Evolutionary conservation across 2,329 filamentous ascomycete species (phyloP), one percentile per base, ranked within the genome.

Genomic region (Clarireedia sp.): DNA sequence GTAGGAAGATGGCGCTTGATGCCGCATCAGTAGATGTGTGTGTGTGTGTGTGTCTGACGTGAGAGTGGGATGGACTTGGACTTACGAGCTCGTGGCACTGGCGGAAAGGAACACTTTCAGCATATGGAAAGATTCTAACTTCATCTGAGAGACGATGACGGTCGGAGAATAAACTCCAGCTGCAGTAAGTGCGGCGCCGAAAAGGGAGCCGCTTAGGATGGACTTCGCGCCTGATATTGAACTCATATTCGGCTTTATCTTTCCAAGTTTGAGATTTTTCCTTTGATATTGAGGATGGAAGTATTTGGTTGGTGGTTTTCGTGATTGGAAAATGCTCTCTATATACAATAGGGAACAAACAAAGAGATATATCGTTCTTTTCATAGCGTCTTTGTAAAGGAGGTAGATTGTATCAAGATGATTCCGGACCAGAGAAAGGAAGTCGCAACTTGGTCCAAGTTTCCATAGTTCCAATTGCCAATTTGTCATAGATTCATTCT

Each of bases 111-210:
- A 87, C 9, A 76, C 75, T 68, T 85, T 78, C 29, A 84, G 66
- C 83, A 87, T 87, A 66, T 83, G 81, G 69, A 79, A 86, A 64
- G 84, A 77, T 48, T 76, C 69, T 46, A 86, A 71, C 23, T 72
- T 74, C 70, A 87, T 76, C 70, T 87, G 85, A 8, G 74, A 70
- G 55, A 81, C 68, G 61, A 88, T 83, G 47, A 84, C 74, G 0
- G 75, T 71, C 0, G 84, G 83, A 38, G 78, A 72, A 63, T 79
- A 79, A 55, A 87, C 80, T 29, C 82, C 83, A 1, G 83, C 75
- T 3, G 75, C 77, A 33, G 79, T 74, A 44, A 86, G 74, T 54
- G 82, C 80, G 10, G 78, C 78, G 47, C 85, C 85, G 61, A 87
- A 86, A 46, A 76, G 73, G 41, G 75, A 75, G 23, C 84, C 84